Base-by-base conservation (phyloP, 805 yeast genomes). In the Sugiyamaella valdiviana region DNA sequence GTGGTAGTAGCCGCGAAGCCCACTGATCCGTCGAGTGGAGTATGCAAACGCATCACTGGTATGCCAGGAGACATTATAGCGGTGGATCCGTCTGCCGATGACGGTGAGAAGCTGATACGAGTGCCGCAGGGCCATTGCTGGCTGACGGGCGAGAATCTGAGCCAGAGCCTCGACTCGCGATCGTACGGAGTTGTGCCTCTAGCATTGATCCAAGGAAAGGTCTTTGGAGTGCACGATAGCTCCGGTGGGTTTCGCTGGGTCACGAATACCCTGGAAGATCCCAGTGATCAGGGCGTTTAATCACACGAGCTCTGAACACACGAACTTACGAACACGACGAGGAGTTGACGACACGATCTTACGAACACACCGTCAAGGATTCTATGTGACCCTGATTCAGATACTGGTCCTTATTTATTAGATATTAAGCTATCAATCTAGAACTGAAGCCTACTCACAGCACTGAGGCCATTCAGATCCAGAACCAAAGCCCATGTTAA, bases 71-170 rank as follows among this genome's bases (percentile, higher is more conserved):
- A 91, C 69, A 61, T 82, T 15, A 78, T 93, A 2, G 63, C 83
- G 46, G 73, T 85, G 2, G 97, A 93, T 62, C 97, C 97, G 6
- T 52, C 63, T 1, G 48, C 53, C 10, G 78, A 88, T 39, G 72
- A 59, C 21, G 48, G 23, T 6, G 58, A 58, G 16, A 76, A 78
- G 49, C 87, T 72, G 63, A 80, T 91, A 6, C 73, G 70, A 48
- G 90, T 93, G 0, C 99, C 99, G 1, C 79, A 82, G 56, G 99
- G 99, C 2, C 99, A 93, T 66, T 85, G 87, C 42, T 93, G 98
- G 98, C 83, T 90, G 2, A 88, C 97, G 0, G 99, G 99, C 1
- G 99, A 93, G 61, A 93, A 93, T 61, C 66, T 91, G 49, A 76
- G 87, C 22, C 88, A 83, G 56, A 86, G 96, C 17, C 69, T 90